These are phyloP conservation scores for Didymella pomorum DNA, from an alignment of 2,329 filamentous ascomycete species.

Conservation along the genomic window DNA sequence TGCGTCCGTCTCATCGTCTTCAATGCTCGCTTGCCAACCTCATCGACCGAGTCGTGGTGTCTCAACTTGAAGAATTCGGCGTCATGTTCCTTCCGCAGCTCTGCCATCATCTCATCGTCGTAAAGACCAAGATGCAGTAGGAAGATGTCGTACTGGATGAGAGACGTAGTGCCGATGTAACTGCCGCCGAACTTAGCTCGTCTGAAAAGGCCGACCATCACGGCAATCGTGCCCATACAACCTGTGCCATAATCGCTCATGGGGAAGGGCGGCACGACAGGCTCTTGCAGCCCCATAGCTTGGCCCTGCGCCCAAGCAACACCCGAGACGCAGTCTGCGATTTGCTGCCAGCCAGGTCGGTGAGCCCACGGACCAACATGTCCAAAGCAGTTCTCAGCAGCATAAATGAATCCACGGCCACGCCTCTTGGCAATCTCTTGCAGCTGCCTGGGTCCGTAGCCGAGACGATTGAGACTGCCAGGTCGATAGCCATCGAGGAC, in stretches of 20 bases:
- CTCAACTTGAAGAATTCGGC: slow-evolving; percentile 64
- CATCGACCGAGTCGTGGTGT: slow-evolving; percentile 70
- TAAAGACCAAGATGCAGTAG: slow-evolving; percentile 69
- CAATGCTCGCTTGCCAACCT: slow-evolving; percentile 68
- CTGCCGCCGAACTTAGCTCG: slow-evolving; percentile 70
- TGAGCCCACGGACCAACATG: slow-evolving; percentile 69
- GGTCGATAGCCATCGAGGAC: slow-evolving; percentile 75
- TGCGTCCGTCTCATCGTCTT: slow-evolving; percentile 62
- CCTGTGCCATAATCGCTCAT: slow-evolving; percentile 73
- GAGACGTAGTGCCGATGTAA: slow-evolving; percentile 69
- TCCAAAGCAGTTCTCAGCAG: slow-evolving; percentile 77
- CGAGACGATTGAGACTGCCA: slow-evolving; percentile 68
- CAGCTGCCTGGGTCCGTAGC: slow-evolving; percentile 67
- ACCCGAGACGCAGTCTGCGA: slow-evolving; percentile 71
- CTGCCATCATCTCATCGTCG: slow-evolving; percentile 60
- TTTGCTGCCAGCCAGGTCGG: slow-evolving; percentile 75
- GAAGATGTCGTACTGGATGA: slow-evolving; percentile 74
- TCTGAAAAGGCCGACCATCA: slow-evolving; percentile 69
- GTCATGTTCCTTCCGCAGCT: slow-evolving; percentile 60
- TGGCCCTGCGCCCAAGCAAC: slow-evolving; percentile 69
- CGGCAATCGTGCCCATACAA: slow-evolving; percentile 74
- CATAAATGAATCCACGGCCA: slow-evolving; percentile 71
- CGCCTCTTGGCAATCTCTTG: slow-evolving; percentile 62
- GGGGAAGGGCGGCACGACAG: slow-evolving; percentile 70
- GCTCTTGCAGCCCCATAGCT: slow-evolving; percentile 68